A percentile compares a stretch with the other conserved stretches of the same genome.
Evolutionary conservation across 2,329 filamentous ascomycete genomes (phyloP).

Genomic region (Annulohypoxylon truncatum): DNA sequence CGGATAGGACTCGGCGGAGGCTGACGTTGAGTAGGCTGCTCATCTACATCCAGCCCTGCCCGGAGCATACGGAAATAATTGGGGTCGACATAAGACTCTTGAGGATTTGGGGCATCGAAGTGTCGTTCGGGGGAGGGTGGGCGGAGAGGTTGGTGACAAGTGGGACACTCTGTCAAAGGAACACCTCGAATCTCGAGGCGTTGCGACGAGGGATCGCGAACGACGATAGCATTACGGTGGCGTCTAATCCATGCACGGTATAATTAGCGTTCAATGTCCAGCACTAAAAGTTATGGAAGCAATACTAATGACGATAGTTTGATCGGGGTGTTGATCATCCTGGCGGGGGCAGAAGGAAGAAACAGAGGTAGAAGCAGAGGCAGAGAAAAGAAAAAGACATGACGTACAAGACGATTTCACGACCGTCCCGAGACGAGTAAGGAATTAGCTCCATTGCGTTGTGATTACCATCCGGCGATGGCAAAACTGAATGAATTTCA

Average conservation of each 20-base stretch:
- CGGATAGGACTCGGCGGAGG: slow-evolving; percentile 65
- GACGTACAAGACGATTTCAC: slow-evolving; percentile 83
- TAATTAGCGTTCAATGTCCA: neutral
- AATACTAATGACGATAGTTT: neutral
- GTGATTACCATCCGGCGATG: slow-evolving; percentile 19
- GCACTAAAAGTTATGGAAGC: neutral
- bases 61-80: slow-evolving; percentile 96
- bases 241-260: slow-evolving; percentile 67
- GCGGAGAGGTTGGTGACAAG: slow-evolving; percentile 81
- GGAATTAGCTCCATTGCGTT: slow-evolving; percentile 76
- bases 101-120: slow-evolving; percentile 59
- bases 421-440: slow-evolving; percentile 77
- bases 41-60: slow-evolving; percentile 57
- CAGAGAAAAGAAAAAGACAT: slow-evolving; percentile 31
- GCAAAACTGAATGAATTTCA: slow-evolving; percentile 7
- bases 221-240: slow-evolving; percentile 90
- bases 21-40: slow-evolving; percentile 57
- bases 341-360: neutral
- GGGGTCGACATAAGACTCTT: slow-evolving; percentile 83
- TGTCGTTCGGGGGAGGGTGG: slow-evolving; percentile 61
- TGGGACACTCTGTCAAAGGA: slow-evolving; percentile 82
- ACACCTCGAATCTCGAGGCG: slow-evolving; percentile 82
- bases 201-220: slow-evolving; percentile 86
- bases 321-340: neutral
- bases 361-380: neutral